Evolutionary conservation across 2,329 filamentous ascomycete genomes (phyloP).

Genomic region (Pestalotiopsis sp.): DNA sequence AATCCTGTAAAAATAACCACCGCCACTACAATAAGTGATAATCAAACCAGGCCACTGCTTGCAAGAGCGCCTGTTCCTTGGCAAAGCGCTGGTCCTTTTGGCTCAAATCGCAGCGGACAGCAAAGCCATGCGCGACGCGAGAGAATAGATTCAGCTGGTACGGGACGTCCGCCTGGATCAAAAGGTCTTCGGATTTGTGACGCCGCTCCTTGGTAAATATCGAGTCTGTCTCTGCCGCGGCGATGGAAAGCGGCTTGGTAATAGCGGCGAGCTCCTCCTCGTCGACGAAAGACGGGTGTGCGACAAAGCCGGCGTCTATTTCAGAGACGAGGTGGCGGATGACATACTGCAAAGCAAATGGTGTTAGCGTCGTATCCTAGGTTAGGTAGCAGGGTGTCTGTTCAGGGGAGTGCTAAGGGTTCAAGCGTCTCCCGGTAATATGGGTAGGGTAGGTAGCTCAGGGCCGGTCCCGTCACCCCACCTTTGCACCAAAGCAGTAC

Average conservation of each 20-base stretch:
- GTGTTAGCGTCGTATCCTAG: neutral
- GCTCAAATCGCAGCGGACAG: conserved; percentile 64
- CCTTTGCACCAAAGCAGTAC: conserved; percentile 8
- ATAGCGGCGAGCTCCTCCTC: neutral
- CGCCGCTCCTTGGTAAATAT: conserved; percentile 65
- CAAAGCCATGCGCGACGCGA: conserved; percentile 72
- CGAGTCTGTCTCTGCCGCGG: conserved; percentile 38
- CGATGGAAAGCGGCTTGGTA: neutral
- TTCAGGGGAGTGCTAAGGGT: neutral
- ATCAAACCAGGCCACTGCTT: conserved; percentile 51
- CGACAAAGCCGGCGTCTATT: conserved; percentile 4
- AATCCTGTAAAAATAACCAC: too few species aligned
- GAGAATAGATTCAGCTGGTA: conserved; percentile 78
- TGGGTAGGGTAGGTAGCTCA: neutral
- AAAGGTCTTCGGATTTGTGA: conserved; percentile 61
- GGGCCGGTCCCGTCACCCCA: neutral
- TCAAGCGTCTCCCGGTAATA: too few species aligned
- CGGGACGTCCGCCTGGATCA: conserved; percentile 53
- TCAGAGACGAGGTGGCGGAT: neutral
- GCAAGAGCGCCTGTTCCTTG: conserved; percentile 17
- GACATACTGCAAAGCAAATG: neutral
- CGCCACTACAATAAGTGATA: neutral
- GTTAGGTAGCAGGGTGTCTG: neutral
- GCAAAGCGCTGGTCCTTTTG: conserved; percentile 58
- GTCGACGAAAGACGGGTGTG: neutral